These are phyloP conservation scores for Ceratobasidium papillatum DNA, from an alignment of 1,284 basidiomycete genomes.

Conservation along the genomic window DNA sequence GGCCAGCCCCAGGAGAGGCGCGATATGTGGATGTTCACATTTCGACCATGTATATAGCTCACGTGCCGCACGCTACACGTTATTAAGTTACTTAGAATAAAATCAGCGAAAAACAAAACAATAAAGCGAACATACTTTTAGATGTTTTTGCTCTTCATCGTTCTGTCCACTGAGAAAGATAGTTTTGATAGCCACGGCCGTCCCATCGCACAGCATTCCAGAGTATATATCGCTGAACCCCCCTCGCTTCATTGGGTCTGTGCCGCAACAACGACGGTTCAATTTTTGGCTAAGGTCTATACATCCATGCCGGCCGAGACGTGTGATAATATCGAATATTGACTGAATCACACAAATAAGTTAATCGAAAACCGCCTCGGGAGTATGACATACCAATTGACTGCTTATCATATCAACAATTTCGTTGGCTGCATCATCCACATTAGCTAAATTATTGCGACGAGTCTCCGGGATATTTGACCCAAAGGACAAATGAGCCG, in stretches of 20 bases:
- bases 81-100: too few species aligned
- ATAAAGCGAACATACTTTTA: neutral
- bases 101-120: neutral
- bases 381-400: too few species aligned
- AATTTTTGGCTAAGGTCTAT: neutral
- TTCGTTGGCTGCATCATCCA: too few species aligned
- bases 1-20: neutral
- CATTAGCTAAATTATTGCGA: too few species aligned
- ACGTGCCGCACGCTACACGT: neutral
- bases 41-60: neutral
- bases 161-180: neutral
- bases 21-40: conserved; percentile 1
- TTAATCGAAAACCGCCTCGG: too few species aligned
- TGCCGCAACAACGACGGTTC: neutral
- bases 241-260: neutral
- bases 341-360: neutral
- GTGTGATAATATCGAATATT: neutral
- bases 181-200: neutral
- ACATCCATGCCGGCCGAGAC: neutral
- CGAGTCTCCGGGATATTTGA: too few species aligned
- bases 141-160: neutral
- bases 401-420: too few species aligned
- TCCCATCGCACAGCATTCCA: neutral
- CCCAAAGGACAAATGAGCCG: too few species aligned
- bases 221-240: neutral